These are phyloP conservation scores for Naganishia friedmannii DNA, from an alignment of 768 basidiomycete genomes.

Conservation along the genomic window DNA sequence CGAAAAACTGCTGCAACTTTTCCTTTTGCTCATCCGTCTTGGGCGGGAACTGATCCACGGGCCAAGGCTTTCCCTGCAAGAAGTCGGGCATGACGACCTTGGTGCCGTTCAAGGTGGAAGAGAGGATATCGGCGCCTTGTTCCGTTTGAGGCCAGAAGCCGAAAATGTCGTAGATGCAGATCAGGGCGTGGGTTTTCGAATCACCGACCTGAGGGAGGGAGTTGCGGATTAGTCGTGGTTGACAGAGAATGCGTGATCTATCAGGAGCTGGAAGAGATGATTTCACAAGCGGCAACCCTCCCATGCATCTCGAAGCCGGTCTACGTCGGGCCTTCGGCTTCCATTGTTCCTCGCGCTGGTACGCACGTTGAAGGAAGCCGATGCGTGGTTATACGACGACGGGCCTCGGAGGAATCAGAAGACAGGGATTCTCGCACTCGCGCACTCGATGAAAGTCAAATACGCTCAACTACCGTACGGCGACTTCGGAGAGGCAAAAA, in stretches of 20 bases:
- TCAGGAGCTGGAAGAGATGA: too few species aligned
- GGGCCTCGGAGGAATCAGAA: too few species aligned
- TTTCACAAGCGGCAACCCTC: too few species aligned
- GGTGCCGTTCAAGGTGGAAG: slow-evolving; percentile 56
- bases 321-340: too few species aligned
- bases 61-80: slow-evolving; percentile 60
- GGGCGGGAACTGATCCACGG: slow-evolving; percentile 59
- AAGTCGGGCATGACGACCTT: slow-evolving; percentile 69
- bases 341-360: too few species aligned
- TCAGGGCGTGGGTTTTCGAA: slow-evolving; percentile 29
- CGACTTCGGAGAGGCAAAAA: too few species aligned
- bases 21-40: slow-evolving; percentile 58
- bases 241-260: neutral
- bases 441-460: too few species aligned
- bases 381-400: too few species aligned
- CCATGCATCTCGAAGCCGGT: too few species aligned
- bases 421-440: too few species aligned
- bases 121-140: slow-evolving; percentile 66
- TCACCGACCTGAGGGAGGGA: slow-evolving; percentile 14
- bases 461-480: too few species aligned
- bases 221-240: neutral
- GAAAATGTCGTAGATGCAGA: slow-evolving; percentile 60
- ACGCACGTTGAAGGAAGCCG: too few species aligned
- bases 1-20: slow-evolving; percentile 63
- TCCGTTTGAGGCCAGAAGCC: slow-evolving; percentile 67